Conservation (phyloP, 2,329 filamentous ascomycete species). For the Aspergillus costaricaensis region DNA sequence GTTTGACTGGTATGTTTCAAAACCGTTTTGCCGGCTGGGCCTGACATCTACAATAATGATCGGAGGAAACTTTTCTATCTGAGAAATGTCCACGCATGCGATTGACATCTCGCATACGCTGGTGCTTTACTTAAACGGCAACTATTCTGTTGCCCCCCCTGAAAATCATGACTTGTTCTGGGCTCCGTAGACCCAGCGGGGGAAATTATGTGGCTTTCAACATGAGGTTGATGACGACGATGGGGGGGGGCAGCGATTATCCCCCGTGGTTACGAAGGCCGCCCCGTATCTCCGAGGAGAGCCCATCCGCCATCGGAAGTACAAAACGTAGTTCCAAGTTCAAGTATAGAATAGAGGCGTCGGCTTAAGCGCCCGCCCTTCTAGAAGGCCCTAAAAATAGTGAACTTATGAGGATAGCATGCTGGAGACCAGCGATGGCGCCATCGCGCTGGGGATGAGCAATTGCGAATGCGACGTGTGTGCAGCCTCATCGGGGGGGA, state of each 20-base stretch:
- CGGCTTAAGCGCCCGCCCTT: not conserved
- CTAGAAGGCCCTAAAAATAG: slow-evolving; percentile 7
- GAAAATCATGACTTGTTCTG: slow-evolving; percentile 25
- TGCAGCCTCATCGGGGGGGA: not conserved
- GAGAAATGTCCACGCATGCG: not conserved
- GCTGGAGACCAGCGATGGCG: not conserved
- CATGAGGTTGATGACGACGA: slow-evolving; percentile 6
- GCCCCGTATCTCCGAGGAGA: slow-evolving; percentile 3
- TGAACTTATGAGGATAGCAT: not conserved
- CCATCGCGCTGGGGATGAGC: not conserved
- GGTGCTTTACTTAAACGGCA: not conserved
- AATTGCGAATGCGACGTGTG: not conserved
- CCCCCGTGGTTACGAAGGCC: not conserved
- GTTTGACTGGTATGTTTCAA: not conserved
- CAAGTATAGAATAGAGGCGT: not conserved
- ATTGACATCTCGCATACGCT: not conserved
- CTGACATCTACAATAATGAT: not conserved
- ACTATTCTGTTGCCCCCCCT: slow-evolving; percentile 17
- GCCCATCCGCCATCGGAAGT: no score
- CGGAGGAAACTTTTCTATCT: not conserved
- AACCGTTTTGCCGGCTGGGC: not conserved
- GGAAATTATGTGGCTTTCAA: slow-evolving; percentile 8
- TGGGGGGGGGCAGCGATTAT: not conserved
- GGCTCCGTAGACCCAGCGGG: slow-evolving; percentile 3
- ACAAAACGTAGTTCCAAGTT: no score